Evolutionary conservation across 2,329 filamentous ascomycete genomes (phyloP).

Genomic region (Rutstroemia sp.): DNA sequence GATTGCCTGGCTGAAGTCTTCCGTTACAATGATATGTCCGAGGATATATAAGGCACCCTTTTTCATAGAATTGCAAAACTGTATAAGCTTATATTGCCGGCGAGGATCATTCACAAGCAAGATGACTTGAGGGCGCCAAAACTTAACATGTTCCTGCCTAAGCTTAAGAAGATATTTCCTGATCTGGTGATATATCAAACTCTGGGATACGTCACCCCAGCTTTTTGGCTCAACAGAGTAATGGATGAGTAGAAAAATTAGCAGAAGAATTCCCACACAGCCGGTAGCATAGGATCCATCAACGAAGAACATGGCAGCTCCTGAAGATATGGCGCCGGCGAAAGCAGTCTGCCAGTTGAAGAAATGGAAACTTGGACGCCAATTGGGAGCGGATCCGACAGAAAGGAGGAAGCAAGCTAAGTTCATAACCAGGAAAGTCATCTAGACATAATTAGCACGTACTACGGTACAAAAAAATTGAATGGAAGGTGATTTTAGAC

Average conservation of each 20-base stretch:
- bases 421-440: constrained; percentile 88
- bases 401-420: constrained; percentile 81
- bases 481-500: too few species aligned
- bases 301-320: constrained; percentile 82
- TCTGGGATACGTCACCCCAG: constrained; percentile 87
- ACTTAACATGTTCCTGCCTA: constrained; percentile 84
- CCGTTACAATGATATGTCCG: constrained; percentile 79
- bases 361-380: constrained; percentile 80
- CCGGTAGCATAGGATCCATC: constrained; percentile 72
- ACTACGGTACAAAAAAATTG: not conserved
- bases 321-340: constrained; percentile 66
- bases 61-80: constrained; percentile 87
- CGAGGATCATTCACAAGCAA: constrained; percentile 77
- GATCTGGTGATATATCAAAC: constrained; percentile 81
- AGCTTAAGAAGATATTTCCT: constrained; percentile 81
- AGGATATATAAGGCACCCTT: constrained; percentile 78
- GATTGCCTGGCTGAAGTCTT: constrained; percentile 72
- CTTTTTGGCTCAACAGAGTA: constrained; percentile 79
- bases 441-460: constrained; percentile 35
- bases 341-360: constrained; percentile 82
- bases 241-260: constrained; percentile 80
- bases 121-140: constrained; percentile 85
- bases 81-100: constrained; percentile 74
- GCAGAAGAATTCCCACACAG: constrained; percentile 64
- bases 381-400: constrained; percentile 82